These are phyloP conservation scores for Gracilariopsis chorda DNA, from an alignment of 23 red algal genomes.

Conservation along the genomic window DNA sequence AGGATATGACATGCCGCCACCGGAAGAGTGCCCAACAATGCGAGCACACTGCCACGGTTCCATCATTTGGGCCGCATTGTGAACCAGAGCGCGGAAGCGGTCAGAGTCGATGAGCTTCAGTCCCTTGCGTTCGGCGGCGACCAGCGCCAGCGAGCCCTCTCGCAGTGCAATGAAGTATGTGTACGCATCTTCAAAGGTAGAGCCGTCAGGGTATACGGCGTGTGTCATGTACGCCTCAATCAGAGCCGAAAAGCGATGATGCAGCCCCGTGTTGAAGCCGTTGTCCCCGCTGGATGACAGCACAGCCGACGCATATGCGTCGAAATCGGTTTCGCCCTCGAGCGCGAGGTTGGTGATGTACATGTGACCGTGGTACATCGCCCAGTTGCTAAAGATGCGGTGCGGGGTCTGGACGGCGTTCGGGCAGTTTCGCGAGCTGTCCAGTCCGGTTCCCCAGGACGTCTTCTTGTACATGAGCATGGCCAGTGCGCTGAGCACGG, in stretches of 20 bases:
- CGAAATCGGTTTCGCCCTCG: neutral
- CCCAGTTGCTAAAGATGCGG: conserved; percentile 50
- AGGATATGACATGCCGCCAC: neutral
- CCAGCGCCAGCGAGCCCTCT: conserved; percentile 10
- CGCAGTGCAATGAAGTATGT: conserved; percentile 12
- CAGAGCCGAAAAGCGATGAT: neutral
- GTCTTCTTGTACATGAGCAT: conserved; percentile 33
- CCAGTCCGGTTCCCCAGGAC: neutral
- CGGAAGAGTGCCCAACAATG: conserved; percentile 6
- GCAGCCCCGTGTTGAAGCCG: neutral
- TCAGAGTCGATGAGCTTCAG: neutral
- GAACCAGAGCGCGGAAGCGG: neutral
- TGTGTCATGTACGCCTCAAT: neutral
- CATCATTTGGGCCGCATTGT: conserved; percentile 9
- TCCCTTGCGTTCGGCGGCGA: neutral
- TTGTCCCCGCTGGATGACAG: neutral
- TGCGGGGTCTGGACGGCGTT: neutral
- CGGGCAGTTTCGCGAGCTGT: neutral
- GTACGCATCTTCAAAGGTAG: conserved; percentile 46
- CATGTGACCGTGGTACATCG: neutral
- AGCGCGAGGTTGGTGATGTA: conserved; percentile 7
- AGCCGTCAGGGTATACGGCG: neutral
- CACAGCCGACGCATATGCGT: neutral
- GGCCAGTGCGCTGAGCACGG: conserved; percentile 13
- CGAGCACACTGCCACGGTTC: conserved; percentile 41